These are phyloP conservation scores for Lumnitzera littorea DNA, from an alignment of 345 rosid species.

Conservation along the genomic window DNA sequence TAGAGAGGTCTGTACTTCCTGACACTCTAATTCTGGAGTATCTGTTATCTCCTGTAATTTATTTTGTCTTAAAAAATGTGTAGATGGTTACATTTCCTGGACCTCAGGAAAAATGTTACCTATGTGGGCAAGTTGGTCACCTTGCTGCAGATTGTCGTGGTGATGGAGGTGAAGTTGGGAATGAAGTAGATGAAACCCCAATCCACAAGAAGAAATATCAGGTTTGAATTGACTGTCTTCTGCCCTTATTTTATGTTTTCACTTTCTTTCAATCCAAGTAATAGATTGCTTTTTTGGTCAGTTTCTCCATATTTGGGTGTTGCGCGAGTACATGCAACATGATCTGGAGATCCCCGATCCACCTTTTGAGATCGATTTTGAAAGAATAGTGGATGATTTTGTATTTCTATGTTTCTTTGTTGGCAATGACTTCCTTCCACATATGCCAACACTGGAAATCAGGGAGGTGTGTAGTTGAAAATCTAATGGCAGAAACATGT, in stretches of 20 bases:
- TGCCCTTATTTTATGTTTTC: background rate
- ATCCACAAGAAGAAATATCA: constrained; percentile 97
- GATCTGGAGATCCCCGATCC: constrained; percentile 79
- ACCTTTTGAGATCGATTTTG: constrained; percentile 75
- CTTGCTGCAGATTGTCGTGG: constrained; percentile 91
- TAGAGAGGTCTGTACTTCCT: constrained; percentile 62
- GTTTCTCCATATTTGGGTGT: constrained; percentile 92
- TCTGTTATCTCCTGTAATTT: constrained; percentile 5
- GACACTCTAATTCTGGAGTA: constrained; percentile 1
- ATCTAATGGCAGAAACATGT: background rate
- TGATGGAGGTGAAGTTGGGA: constrained; percentile 25
- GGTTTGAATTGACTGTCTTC: constrained; percentile 31
- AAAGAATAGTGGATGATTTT: constrained; percentile 92
- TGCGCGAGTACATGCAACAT: constrained; percentile 85
- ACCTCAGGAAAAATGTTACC: constrained; percentile 88
- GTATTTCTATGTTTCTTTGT: constrained; percentile 96
- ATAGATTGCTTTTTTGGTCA: constrained; percentile 18
- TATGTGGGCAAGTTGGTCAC: constrained; percentile 92
- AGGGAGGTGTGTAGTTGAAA: constrained; percentile 60
- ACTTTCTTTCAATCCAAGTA: background rate
- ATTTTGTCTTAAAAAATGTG: constrained; percentile 6
- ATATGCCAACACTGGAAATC: constrained; percentile 97
- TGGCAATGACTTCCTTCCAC: constrained; percentile 99
- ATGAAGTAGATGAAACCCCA: constrained; percentile 58
- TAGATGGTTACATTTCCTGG: constrained; percentile 89